These are phyloP conservation scores for Glebionis coronaria DNA, from an alignment of 129 eudicot species.

Conservation along the genomic window DNA sequence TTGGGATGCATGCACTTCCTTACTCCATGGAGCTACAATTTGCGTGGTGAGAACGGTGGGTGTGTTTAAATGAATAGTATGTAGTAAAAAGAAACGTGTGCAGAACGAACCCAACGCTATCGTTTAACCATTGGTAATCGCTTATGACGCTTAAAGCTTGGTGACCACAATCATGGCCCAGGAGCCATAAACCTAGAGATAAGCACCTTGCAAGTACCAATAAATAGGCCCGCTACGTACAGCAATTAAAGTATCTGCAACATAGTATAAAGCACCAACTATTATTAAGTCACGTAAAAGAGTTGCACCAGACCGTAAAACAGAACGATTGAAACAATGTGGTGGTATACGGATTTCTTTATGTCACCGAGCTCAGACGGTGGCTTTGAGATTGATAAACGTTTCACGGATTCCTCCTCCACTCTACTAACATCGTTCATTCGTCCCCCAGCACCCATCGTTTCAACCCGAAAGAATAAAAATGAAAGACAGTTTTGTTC, in stretches of 20 bases:
- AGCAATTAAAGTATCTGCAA: constrained; percentile 27
- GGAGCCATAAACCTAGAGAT: constrained; percentile 32
- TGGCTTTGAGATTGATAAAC: no score
- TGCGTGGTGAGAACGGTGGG: constrained; percentile 36
- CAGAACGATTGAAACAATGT: no score
- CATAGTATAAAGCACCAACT: constrained; percentile 22
- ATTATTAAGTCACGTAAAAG: constrained; percentile 27
- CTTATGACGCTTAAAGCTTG: no score
- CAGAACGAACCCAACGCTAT: constrained; percentile 29
- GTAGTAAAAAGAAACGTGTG: constrained; percentile 30
- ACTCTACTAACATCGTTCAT: no score
- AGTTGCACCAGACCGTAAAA: constrained; percentile 19
- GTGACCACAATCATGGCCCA: constrained; percentile 39
- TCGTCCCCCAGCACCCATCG: no score
- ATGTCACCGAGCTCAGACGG: no score
- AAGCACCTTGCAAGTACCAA: constrained; percentile 36
- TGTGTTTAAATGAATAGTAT: constrained; percentile 31
- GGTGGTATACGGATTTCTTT: no score
- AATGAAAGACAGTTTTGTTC: no score
- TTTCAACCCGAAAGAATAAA: no score
- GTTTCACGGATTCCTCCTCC: no score
- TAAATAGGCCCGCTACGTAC: constrained; percentile 37
- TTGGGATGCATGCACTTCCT: constrained; percentile 31
- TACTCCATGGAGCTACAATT: constrained; percentile 30
- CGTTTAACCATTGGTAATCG: constrained; percentile 34